These are phyloP conservation scores for Fragaria ananassa DNA, from an alignment of 306 rosid species.

Conservation along the genomic window DNA sequence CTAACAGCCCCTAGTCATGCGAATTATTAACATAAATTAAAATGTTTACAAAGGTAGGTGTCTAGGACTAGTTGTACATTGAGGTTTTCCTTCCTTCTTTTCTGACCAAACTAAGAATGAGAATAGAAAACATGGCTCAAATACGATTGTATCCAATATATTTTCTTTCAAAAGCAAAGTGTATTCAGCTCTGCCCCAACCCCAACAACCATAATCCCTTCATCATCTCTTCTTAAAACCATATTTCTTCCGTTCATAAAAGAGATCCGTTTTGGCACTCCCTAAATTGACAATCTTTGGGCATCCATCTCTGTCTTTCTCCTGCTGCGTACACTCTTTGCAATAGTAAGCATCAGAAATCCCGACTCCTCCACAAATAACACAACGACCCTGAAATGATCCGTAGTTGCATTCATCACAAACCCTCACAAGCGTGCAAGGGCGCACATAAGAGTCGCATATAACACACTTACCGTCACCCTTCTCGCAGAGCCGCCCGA, in stretches of 20 bases:
- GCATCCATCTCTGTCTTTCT: conserved; percentile 92
- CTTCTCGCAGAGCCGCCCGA: conserved; percentile 79
- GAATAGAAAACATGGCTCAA: neutral
- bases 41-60: no score
- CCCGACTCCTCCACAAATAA: conserved; percentile 88
- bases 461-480: conserved; percentile 87
- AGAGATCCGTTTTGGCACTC: conserved; percentile 78
- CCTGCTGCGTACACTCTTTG: conserved; percentile 96
- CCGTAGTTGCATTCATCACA: conserved; percentile 85
- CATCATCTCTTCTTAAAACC: conserved; percentile 86
- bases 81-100: neutral
- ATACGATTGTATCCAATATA: neutral
- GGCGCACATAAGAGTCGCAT: conserved; percentile 84
- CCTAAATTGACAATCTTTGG: conserved; percentile 91
- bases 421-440: conserved; percentile 86
- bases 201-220: neutral
- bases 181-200: neutral
- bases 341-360: conserved; percentile 93
- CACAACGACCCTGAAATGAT: conserved; percentile 80
- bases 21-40: no score
- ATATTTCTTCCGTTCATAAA: conserved; percentile 85
- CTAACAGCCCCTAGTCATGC: no score
- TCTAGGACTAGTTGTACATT: neutral
- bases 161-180: neutral
- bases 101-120: neutral